Percentiles rank a stretch among this genome's conserved stretches.
These are phyloP conservation scores for Rhynchospora breviuscula DNA, from an alignment of 176 grass and related monocot species.

Conservation along the genomic window DNA sequence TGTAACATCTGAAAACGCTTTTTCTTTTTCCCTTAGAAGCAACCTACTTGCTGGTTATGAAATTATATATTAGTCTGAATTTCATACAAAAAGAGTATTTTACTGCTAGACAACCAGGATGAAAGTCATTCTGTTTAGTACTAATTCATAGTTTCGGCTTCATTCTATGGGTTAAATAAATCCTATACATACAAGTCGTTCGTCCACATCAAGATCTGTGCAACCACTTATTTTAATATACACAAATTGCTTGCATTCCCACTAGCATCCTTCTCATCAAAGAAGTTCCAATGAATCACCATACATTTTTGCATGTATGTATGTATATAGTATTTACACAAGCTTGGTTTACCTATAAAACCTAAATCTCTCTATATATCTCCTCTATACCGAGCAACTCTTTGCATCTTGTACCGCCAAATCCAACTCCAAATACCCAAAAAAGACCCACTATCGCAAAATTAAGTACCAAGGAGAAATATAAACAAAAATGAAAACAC, in stretches of 20 bases:
- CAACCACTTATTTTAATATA: not conserved
- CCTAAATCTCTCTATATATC: constrained; percentile 1
- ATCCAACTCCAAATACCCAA: not conserved
- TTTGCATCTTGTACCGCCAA: constrained; percentile 8
- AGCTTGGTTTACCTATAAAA: not conserved
- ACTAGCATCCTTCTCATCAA: too few species aligned
- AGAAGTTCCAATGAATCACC: not conserved
- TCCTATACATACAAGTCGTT: not conserved
- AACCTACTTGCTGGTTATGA: too few species aligned
- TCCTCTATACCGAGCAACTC: constrained; percentile 11
- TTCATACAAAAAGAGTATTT: too few species aligned
- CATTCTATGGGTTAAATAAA: not conserved
- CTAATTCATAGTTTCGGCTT: too few species aligned
- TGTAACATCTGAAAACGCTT: too few species aligned
- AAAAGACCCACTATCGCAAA: not conserved
- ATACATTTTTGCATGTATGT: not conserved
- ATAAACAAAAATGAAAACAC: not conserved
- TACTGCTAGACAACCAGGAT: too few species aligned
- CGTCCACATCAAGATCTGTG: too few species aligned
- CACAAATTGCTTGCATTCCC: not conserved
- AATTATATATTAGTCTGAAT: too few species aligned
- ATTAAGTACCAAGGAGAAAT: constrained; percentile 6
- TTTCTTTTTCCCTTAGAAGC: too few species aligned
- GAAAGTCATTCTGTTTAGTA: too few species aligned
- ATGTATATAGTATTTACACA: constrained; percentile 1